A percentile compares a stretch with the other conserved stretches of the same genome.
phyloP scores from a whole-genome alignment of 2,329 filamentous ascomycete species.

The Exophiala alcalophila region DNA sequence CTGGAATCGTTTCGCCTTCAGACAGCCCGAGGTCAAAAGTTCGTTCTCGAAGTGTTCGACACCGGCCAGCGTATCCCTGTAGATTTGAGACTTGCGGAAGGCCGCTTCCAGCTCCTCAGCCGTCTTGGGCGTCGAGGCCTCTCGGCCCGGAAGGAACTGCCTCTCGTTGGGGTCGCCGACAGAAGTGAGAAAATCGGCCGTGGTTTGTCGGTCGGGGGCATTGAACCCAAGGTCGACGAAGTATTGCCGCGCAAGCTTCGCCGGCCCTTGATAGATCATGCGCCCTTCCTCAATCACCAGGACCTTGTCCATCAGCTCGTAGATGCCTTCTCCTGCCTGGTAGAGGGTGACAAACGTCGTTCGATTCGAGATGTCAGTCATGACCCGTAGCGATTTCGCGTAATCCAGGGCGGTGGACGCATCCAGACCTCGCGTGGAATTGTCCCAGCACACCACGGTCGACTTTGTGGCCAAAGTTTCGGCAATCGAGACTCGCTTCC shows the following conservation, averaged over 20 bases:
- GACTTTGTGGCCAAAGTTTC: slow-evolving; percentile 73
- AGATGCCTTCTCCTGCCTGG: slow-evolving; percentile 67
- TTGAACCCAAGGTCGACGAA: slow-evolving; percentile 65
- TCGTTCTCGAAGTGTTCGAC: slow-evolving; percentile 60
- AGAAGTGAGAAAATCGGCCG: slow-evolving; percentile 73
- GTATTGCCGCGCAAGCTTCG: slow-evolving; percentile 60
- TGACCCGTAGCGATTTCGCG: slow-evolving; percentile 64
- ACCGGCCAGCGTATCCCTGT: slow-evolving; percentile 59
- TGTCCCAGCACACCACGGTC: slow-evolving; percentile 75
- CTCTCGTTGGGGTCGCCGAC: slow-evolving; percentile 72
- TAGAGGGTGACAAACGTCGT: slow-evolving; percentile 71
- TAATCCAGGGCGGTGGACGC: slow-evolving; percentile 77
- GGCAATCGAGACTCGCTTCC: slow-evolving; percentile 76
- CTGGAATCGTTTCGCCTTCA: slow-evolving; percentile 64
- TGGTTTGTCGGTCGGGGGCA: slow-evolving; percentile 62
- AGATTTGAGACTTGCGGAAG: slow-evolving; percentile 63
- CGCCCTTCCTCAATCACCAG: slow-evolving; percentile 71
- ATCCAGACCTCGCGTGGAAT: slow-evolving; percentile 75
- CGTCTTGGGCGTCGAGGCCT: slow-evolving; percentile 66
- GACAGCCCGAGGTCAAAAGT: slow-evolving; percentile 55
- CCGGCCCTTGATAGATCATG: slow-evolving; percentile 64
- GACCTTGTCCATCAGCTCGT: slow-evolving; percentile 75
- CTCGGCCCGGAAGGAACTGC: slow-evolving; percentile 62
- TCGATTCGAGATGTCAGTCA: slow-evolving; percentile 72
- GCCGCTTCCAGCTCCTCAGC: slow-evolving; percentile 65